These are phyloP conservation scores for Gastrodia elata DNA, from an alignment of 106 monocot species.

Conservation along the genomic window DNA sequence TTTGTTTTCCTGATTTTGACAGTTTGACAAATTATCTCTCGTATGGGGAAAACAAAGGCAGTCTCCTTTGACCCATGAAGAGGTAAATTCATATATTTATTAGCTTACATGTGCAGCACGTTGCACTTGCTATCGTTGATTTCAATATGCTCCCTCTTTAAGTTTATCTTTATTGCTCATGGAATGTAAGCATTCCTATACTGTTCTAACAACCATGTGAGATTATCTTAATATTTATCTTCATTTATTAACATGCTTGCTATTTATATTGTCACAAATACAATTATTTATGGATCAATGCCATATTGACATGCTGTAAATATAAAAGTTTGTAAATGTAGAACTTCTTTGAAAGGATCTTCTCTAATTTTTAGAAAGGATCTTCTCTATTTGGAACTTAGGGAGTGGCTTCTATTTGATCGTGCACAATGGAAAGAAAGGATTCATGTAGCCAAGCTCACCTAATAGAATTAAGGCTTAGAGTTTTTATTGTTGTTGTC, in stretches of 20 bases:
- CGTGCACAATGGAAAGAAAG: too few relatives aligned
- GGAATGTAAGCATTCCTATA: not conserved
- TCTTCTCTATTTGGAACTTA: too few relatives aligned
- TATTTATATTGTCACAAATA: not conserved
- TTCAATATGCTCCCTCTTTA: not conserved
- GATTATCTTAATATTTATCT: not conserved
- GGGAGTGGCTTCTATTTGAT: too few relatives aligned
- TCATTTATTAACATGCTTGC: not conserved
- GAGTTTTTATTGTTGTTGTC: too few relatives aligned
- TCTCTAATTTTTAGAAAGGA: too few relatives aligned
- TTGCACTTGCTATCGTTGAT: not conserved
- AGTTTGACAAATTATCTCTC: constrained; percentile 65
- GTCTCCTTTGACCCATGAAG: constrained; percentile 45
- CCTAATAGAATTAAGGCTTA: too few relatives aligned
- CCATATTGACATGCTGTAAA: not conserved
- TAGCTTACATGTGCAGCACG: not conserved
- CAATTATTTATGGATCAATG: not conserved
- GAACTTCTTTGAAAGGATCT: too few relatives aligned
- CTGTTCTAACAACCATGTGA: not conserved
- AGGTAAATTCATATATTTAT: constrained; percentile 33
- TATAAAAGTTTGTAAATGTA: too few relatives aligned
- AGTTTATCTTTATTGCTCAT: not conserved
- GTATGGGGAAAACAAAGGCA: constrained; percentile 93
- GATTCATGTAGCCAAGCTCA: too few relatives aligned
- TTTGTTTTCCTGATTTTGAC: constrained; percentile 24